Conservation (phyloP, 2,329 filamentous ascomycete species). For the Fusarium brevicatenulatum region DNA sequence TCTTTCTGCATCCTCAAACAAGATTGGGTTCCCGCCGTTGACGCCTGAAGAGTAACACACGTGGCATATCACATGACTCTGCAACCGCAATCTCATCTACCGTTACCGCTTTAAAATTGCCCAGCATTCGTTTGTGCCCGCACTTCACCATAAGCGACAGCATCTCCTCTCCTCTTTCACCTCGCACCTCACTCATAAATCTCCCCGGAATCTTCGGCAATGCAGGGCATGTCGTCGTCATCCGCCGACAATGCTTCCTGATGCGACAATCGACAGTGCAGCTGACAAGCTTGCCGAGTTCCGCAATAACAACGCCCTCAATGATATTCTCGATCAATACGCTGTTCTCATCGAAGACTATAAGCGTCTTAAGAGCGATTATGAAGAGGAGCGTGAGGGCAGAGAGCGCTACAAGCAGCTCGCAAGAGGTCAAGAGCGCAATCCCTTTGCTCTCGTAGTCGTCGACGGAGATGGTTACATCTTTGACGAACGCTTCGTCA, state of each 20-base stretch:
- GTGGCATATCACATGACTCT: conserved; percentile 19
- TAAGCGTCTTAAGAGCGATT: conserved; percentile 64
- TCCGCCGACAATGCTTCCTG: conserved; percentile 34
- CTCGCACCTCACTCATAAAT: background rate
- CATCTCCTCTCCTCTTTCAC: background rate
- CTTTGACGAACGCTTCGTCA: conserved; percentile 61
- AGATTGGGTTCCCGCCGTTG: background rate
- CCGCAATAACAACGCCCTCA: conserved; percentile 41
- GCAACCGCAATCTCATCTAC: background rate
- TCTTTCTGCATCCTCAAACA: background rate
- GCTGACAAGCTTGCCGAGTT: conserved; percentile 47
- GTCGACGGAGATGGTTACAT: conserved; percentile 70
- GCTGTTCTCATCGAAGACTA: conserved; percentile 61
- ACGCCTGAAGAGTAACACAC: conserved; percentile 10
- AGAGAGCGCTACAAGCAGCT: conserved; percentile 66
- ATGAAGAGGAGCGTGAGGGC: conserved; percentile 64
- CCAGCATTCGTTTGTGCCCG: background rate
- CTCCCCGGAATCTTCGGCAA: conserved; percentile 1
- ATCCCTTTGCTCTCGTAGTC: conserved; percentile 69
- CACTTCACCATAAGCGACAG: conserved; percentile 13
- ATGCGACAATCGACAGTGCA: conserved; percentile 35
- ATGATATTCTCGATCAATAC: conserved; percentile 49
- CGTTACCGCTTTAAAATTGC: conserved; percentile 11
- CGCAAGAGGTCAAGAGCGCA: conserved; percentile 59
- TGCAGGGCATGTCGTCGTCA: conserved; percentile 22